phyloP scores from a whole-genome alignment of 2,329 filamentous ascomycete species.

The Alternaria sp. region DNA sequence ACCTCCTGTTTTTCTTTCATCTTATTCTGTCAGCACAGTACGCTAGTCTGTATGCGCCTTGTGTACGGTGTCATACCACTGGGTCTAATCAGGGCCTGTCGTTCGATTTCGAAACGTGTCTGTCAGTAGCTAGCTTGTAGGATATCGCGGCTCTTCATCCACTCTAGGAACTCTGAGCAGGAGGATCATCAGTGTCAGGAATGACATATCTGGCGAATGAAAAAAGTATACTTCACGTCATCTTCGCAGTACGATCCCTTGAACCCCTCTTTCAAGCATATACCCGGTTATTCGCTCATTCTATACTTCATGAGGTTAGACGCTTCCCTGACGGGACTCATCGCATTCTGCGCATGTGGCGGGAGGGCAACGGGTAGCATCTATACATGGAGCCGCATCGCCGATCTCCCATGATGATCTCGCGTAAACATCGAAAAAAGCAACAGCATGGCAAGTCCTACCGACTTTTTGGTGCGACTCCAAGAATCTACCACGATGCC shows the following conservation, averaged over 20 bases:
- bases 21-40: slow-evolving; percentile 19
- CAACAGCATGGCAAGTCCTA: slow-evolving; percentile 18
- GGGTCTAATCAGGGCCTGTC: slow-evolving; percentile 11
- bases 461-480: slow-evolving; percentile 5
- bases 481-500: slow-evolving; percentile 17
- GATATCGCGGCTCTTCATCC: slow-evolving; percentile 19
- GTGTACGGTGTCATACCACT: slow-evolving; percentile 22
- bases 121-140: slow-evolving; percentile 20
- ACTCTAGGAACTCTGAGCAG: slow-evolving; percentile 3
- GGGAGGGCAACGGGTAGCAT: slow-evolving; percentile 34
- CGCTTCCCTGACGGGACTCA: slow-evolving; percentile 3
- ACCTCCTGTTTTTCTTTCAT: slow-evolving; percentile 42
- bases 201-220: slow-evolving; percentile 20
- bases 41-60: slow-evolving; percentile 21
- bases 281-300: slow-evolving; percentile 16
- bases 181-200: slow-evolving; percentile 15
- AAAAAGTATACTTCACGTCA: slow-evolving; percentile 20
- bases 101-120: slow-evolving; percentile 12
- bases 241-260: slow-evolving; percentile 9
- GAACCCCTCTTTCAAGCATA: slow-evolving; percentile 15
- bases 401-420: slow-evolving; percentile 27
- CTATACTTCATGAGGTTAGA: slow-evolving; percentile 24
- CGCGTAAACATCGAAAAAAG: slow-evolving; percentile 25
- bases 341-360: slow-evolving; percentile 40
- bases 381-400: slow-evolving; percentile 22